Evolutionary conservation across 371 early-diverging fungal species (phyloP).

Genomic region (Apophysomyces sp.): DNA sequence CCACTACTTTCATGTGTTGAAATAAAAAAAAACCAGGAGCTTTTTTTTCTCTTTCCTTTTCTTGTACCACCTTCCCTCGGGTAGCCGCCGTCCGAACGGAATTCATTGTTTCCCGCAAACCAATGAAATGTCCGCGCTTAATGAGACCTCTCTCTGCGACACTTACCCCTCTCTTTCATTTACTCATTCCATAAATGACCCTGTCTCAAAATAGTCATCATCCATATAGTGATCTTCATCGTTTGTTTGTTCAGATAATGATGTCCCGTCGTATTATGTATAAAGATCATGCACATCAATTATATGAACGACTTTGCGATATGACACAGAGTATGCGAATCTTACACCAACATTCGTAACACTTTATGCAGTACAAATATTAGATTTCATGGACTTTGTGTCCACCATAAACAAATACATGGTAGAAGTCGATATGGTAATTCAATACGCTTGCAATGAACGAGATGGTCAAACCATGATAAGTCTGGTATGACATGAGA

Average conservation of each 20-base stretch:
- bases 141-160: background rate
- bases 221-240: background rate
- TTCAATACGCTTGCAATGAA: background rate
- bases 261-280: background rate
- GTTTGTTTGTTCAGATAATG: background rate
- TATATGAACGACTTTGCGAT: background rate
- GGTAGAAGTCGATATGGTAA: background rate
- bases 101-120: background rate
- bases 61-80: background rate
- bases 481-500: background rate
- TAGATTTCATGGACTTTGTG: background rate
- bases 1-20: background rate
- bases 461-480: background rate
- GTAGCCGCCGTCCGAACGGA: background rate
- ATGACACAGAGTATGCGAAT: background rate
- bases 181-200: background rate
- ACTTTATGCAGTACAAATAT: background rate
- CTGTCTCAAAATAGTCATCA: background rate
- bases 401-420: background rate
- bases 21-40: background rate
- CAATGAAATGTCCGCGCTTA: too few relatives aligned
- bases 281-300: background rate
- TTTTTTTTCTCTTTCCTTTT: background rate
- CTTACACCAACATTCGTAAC: background rate
- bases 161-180: background rate